Base-by-base conservation (phyloP, 495 filamentous ascomycete genomes). In the Neurospora sublineolata region DNA sequence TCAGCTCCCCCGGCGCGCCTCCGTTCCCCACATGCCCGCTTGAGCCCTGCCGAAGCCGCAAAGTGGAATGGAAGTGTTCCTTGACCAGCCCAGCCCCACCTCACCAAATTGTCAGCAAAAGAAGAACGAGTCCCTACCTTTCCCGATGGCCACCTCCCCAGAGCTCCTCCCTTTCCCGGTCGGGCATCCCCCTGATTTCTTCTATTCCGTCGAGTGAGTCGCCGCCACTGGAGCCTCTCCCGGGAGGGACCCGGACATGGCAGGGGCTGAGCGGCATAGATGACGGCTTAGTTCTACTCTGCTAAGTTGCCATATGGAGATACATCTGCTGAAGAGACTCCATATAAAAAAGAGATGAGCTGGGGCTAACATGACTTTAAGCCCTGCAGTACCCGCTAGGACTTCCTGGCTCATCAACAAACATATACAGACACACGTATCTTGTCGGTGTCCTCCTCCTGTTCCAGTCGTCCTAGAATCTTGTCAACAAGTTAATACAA, bases 141-240 rank as follows among this genome's bases (percentile, higher is more conserved):
- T 75, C 58, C 73, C 73, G 71, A 73, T 39, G 37, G 39, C 70
- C 70, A 69, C 41, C n/a, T 14, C 27, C 23, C 11, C 40, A 40
- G 68, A 58, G 20, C 36, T 36, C 52, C 52, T 64, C 52, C 12
- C 30, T 64, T 64, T 64, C 52, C 52, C 27, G 52, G 39, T 69
- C 72, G 69, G 58, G 52, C 16, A 68, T 37, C 40, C 68, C 27
- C 20, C 10, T 33, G 67, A 44, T 46, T 52, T n/a, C 37, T 20
- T 40, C 44, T 39, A 67, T 40, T 2, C n/a, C 27, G 52, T 64
- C 27, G 3, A 33, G 23, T 60, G 33, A 33, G 23, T 14, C 27
- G 52, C 52, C 14, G 27, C 27, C 52, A 64, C 52, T 64, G 14
- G 14, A 64, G 27, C 27, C 20, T 16, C 23, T 60, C 27, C 52